Percentiles rank a stretch among this genome's conserved stretches.
Conservation (phyloP, 306 rosid genomes). For the Dryas alaskensis region DNA sequence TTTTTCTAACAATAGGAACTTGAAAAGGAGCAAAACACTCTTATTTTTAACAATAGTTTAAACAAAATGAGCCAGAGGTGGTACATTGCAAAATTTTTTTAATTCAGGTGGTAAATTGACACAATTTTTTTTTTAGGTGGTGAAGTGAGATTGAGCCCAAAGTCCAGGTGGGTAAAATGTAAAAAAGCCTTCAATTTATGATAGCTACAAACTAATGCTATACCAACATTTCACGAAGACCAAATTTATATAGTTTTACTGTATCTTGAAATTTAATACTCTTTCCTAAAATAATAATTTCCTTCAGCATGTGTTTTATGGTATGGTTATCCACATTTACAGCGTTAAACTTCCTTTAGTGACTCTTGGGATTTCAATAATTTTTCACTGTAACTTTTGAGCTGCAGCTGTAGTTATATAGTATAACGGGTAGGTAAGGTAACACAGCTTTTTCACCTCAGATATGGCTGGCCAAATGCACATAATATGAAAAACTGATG, state of each 20-base stretch:
- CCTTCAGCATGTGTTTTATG: background rate
- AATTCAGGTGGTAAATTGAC: no score
- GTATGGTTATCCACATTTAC: background rate
- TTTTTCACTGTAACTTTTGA: background rate
- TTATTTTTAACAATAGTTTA: no score
- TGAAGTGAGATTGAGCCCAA: no score
- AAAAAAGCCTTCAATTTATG: background rate
- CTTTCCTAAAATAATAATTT: background rate
- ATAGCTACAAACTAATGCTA: background rate
- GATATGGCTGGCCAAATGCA: background rate
- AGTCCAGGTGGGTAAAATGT: no score
- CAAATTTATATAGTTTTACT: background rate
- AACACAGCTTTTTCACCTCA: background rate
- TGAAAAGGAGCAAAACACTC: no score
- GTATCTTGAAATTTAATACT: background rate
- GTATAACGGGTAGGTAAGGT: background rate
- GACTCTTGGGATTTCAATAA: conserved; percentile 11
- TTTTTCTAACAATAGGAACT: no score
- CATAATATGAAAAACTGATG: background rate
- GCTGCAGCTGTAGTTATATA: background rate
- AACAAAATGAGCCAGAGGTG: no score
- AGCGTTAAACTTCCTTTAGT: conserved; percentile 6
- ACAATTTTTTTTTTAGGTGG: no score
- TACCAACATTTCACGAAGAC: background rate
- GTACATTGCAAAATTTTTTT: no score